Evolutionary conservation across 2,329 filamentous ascomycete genomes (phyloP), one percentile per base, ranked within the genome.

Genomic region (Phoma herbarum): DNA sequence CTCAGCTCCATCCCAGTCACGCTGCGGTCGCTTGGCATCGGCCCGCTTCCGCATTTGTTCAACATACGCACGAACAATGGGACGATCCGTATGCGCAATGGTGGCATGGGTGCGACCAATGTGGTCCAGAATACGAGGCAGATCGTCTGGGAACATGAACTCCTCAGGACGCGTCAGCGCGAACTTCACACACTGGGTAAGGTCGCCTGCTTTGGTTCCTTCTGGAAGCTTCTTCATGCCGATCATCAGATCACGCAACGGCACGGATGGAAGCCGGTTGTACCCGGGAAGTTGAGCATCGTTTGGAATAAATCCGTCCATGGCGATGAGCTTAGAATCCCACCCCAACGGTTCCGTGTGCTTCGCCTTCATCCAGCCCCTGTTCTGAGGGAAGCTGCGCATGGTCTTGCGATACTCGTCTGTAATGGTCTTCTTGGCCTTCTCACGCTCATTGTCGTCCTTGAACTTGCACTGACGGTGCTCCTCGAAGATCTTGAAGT

Each of bases 171-270:
- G 47, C 2, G 45, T 29, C 25, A 69, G 25, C 4, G 64, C 59
- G 42, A 64, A 70, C 1, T 62, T 18, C 2, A 75, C 46, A n/a
- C 64, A 66, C 6, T 63, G 64, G 0, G 70, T 75, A 3, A 75
- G 57, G 28, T 75, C 70, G 1, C 66, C 65, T 11, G 67, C 63
- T 39, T 72, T 59, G 12, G 22, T 4, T 1, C 64, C 63, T 18
- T 57, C 25, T 14, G 72, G 72, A 14, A 71, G 20, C 52, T 65
- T 59, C 52, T 68, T 65, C 23, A 74, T 50, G 1, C 61, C 64
- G 1, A 37, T n/a, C 3, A 59, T 59, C 2, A 74, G 59, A 12
- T 60, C 52, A 9, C 61, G 64, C 54, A 72, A 68, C 2, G 51
- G 56, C 18, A 73, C 53, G 7, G 63, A 46, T 1, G 43, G 23